phyloP scores from a whole-genome alignment of 2,329 filamentous ascomycete species.

The Neurospora crassa region DNA sequence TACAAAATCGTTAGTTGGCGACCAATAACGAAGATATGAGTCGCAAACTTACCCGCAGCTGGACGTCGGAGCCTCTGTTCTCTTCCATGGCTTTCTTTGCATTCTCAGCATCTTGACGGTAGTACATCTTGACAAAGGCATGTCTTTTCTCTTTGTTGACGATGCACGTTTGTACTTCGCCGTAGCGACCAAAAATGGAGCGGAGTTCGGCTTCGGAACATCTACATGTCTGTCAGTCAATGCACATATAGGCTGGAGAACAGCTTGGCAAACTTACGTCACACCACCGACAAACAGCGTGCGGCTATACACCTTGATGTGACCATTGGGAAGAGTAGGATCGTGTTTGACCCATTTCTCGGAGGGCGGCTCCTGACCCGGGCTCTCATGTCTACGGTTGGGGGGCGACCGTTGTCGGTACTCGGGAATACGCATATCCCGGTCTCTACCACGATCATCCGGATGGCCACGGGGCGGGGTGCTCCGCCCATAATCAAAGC shows the following conservation, averaged over 20 bases:
- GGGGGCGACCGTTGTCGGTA: conserved; percentile 86
- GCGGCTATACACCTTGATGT: conserved; percentile 88
- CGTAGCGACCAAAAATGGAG: conserved; percentile 69
- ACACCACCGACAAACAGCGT: conserved; percentile 96
- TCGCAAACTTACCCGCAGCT: conserved; percentile 53
- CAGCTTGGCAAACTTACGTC: conserved; percentile 48
- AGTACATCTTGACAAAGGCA: conserved; percentile 98
- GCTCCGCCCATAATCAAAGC: conserved; percentile 64
- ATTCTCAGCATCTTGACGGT: conserved; percentile 68
- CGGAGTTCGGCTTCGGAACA: conserved; percentile 76
- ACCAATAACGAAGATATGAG: conserved; percentile 11
- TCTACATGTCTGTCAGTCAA: conserved; percentile 27
- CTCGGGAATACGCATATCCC: conserved; percentile 48
- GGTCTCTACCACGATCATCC: conserved; percentile 34
- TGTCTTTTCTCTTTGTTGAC: conserved; percentile 97
- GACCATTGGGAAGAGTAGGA: conserved; percentile 57
- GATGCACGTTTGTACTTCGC: conserved; percentile 91
- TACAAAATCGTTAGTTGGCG: conserved; percentile 25
- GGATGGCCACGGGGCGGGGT: conserved; percentile 46
- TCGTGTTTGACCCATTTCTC: conserved; percentile 77
- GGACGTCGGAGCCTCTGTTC: conserved; percentile 59
- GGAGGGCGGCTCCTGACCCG: conserved; percentile 26
- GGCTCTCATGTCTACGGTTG: conserved; percentile 56
- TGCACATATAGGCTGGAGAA: conserved; percentile 12
- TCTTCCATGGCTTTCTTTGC: conserved; percentile 87